Evolutionary conservation across 768 basidiomycete genomes (phyloP), one percentile per base, ranked within the genome.

Genomic region (Mycena vitilis): DNA sequence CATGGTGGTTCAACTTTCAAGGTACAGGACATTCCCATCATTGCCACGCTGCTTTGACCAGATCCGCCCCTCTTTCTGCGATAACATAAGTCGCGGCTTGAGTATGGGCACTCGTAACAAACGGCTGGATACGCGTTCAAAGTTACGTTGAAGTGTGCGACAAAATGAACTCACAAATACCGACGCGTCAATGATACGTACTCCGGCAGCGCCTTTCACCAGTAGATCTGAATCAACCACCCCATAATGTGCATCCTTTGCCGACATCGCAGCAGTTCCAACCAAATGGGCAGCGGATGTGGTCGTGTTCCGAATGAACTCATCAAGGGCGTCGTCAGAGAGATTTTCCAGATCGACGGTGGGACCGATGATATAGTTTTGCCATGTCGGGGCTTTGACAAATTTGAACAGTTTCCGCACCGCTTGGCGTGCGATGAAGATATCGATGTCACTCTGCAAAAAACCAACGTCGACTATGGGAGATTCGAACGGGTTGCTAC

Each of bases 391-490:
- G 0, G 71, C 73, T 5, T 53, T 30, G 18, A 71, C 12, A 53
- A 76, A 74, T 38, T 18, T 52, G 18, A 48, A 37, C 5, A 58
- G 51, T 10, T 53, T 59, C 42, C 7, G 20, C 1, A 68, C 36
- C 15, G 55, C 71, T 20, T 63, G 65, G 38, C 69, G 68, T 44
- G 73, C 49, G 36, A 58, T 69, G 37, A 68, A 66, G 25, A 75
- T 18, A 56, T 76, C 77, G 60, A 71, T 45, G 1, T 56, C 54
- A 11, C 49, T 58, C 37, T 40, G 65, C 25, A 82, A 78, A 77
- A 85, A 82, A 56, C 80, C 80, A 0, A 83, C 80, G 70, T 87
- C 79, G 75, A 87, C 84, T 22, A 75, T 47, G 0, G 86, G 85
- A 30, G 75, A 48, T 44, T 76, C 77, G 73, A 84, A 85, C n/a